phyloP scores from a whole-genome alignment of 1,284 basidiomycete species.

The Ceratobasidium sp. region DNA sequence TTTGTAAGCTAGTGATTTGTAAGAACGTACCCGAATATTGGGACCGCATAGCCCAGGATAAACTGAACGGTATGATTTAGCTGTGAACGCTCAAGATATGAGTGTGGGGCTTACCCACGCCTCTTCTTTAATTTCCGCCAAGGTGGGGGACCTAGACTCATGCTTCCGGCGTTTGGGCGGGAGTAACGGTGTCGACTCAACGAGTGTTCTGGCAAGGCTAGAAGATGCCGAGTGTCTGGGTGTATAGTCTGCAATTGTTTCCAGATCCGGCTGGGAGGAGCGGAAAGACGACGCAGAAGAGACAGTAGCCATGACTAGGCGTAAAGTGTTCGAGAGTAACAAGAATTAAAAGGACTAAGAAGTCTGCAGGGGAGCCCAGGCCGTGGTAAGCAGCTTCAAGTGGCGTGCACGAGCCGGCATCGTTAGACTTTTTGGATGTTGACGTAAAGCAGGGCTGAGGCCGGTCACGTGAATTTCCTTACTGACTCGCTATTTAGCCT shows the following conservation, averaged over 20 bases:
- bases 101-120: conserved; percentile 18
- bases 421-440: neutral
- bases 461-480: neutral
- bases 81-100: neutral
- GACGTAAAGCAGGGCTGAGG: neutral
- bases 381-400: conserved; percentile 16
- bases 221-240: conserved; percentile 5
- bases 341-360: neutral
- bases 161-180: neutral
- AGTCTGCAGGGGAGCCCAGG: neutral
- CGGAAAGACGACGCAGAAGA: conserved; percentile 11
- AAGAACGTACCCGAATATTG: conserved; percentile 69
- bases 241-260: neutral
- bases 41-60: conserved; percentile 70
- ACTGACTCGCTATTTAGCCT: conserved; percentile 1
- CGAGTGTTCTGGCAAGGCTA: conserved; percentile 8
- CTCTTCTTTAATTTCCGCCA: conserved; percentile 22
- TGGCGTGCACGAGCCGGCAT: conserved; percentile 5
- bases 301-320: neutral
- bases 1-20: neutral
- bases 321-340: neutral
- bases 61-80: conserved; percentile 49
- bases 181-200: conserved; percentile 34
- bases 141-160: neutral
- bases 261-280: conserved; percentile 1